These are phyloP conservation scores for Apocynum venetum DNA, from an alignment of 257 asterid genomes.

Conservation along the genomic window DNA sequence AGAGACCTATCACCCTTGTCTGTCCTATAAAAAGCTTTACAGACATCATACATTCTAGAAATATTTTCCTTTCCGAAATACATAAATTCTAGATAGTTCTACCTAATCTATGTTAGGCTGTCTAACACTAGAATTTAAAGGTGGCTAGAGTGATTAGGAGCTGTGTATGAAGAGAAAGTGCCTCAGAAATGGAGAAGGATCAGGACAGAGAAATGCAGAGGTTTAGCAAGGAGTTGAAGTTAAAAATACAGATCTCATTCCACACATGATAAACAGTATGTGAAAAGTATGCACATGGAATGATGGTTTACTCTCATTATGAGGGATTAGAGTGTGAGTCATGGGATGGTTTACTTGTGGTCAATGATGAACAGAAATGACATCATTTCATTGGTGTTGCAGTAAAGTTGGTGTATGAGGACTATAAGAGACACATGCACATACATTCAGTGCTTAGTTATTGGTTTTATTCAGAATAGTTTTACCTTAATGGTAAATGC, in stretches of 20 bases:
- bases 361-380: not conserved
- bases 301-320: not conserved
- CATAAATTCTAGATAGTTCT: too few relatives aligned
- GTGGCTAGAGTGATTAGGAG: not conserved
- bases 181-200: not conserved
- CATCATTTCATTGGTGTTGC: too few relatives aligned
- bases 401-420: not conserved
- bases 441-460: not conserved
- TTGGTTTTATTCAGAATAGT: not conserved
- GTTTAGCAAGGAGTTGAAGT: not conserved
- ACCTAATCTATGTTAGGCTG: too few relatives aligned
- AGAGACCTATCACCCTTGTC: too few relatives aligned
- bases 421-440: not conserved
- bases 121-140: not conserved
- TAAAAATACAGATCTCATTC: not conserved
- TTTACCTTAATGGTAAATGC: not conserved
- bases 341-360: not conserved
- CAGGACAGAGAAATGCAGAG: not conserved
- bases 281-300: not conserved
- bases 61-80: too few relatives aligned
- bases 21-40: too few relatives aligned
- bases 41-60: too few relatives aligned
- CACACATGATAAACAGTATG: not conserved
- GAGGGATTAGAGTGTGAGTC: not conserved
- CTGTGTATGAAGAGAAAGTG: not conserved